phyloP scores from a whole-genome alignment of 1,139 yeast species.

The Yamadazyma triangularis region DNA sequence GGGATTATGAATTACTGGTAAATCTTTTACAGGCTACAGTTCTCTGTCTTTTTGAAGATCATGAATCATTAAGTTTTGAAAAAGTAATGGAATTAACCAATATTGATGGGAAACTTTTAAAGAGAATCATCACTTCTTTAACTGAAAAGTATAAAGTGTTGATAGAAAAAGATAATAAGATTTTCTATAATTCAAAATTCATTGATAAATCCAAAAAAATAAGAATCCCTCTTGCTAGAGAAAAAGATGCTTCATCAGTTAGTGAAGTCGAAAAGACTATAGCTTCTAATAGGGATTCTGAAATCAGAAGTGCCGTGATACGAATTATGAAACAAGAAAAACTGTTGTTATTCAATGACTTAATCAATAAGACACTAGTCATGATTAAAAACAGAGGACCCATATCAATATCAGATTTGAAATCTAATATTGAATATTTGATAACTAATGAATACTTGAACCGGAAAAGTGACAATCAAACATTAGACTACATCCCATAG shows the following conservation, averaged over 20 bases:
- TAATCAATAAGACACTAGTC: conserved; percentile 22
- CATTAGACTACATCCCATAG: conserved; percentile 29
- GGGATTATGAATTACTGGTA: conserved; percentile 30
- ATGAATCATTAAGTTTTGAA: conserved; percentile 12
- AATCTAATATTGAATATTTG: conserved; percentile 28
- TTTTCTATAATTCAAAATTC: conserved; percentile 22
- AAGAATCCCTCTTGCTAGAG: conserved; percentile 25
- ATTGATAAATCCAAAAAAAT: conserved; percentile 25
- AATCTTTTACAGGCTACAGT: conserved; percentile 38
- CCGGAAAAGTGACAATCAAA: conserved; percentile 19
- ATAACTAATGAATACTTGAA: conserved; percentile 29
- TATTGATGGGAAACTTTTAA: conserved; percentile 23
- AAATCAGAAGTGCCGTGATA: conserved; percentile 25
- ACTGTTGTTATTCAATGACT: conserved; percentile 17
- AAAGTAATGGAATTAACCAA: conserved; percentile 20
- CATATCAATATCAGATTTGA: conserved; percentile 26
- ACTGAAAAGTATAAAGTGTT: conserved; percentile 28
- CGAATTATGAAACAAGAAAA: conserved; percentile 30
- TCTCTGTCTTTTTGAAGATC: conserved; percentile 25
- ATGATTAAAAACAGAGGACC: conserved; percentile 22
- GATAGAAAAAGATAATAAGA: conserved; percentile 9
- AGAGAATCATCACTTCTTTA: conserved; percentile 26
- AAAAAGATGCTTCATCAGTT: conserved; percentile 12
- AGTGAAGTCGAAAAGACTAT: conserved; percentile 9
- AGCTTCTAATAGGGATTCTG: conserved; percentile 22